These are phyloP conservation scores for Auriculariales sp. DNA, from an alignment of 768 basidiomycete species.

Conservation along the genomic window DNA sequence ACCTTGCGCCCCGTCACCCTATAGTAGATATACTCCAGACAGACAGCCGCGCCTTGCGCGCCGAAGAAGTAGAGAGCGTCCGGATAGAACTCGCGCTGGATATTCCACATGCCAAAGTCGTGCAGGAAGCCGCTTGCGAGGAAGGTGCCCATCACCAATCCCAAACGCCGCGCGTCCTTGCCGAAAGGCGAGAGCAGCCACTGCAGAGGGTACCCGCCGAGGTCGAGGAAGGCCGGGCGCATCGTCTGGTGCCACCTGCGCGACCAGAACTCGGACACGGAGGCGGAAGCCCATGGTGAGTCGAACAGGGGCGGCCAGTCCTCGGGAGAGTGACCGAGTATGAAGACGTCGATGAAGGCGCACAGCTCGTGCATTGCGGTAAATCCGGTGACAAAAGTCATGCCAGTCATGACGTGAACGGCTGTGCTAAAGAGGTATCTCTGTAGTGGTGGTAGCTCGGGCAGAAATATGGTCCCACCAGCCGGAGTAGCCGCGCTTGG, in stretches of 20 bases:
- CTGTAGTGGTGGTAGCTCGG: constrained; percentile 3
- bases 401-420: constrained; percentile 12
- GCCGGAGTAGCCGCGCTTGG: constrained; percentile 5
- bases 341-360: constrained; percentile 11
- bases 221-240: constrained; percentile 17
- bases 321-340: constrained; percentile 16
- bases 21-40: constrained; percentile 6
- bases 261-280: constrained; percentile 23
- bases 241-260: constrained; percentile 24
- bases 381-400: constrained; percentile 16
- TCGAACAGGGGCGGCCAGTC: constrained; percentile 21
- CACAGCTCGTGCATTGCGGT: constrained; percentile 11
- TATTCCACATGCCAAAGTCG: constrained; percentile 7
- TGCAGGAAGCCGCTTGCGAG: constrained; percentile 8
- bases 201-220: constrained; percentile 18
- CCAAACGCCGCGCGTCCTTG: no score
- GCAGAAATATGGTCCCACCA: constrained; percentile 5
- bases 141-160: constrained; percentile 12
- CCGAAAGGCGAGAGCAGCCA: no score
- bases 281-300: constrained; percentile 22
- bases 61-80: constrained; percentile 9
- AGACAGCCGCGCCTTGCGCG: constrained; percentile 10
- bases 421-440: constrained; percentile 9
- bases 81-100: constrained; percentile 5
- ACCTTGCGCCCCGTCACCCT: constrained; percentile 31